These are phyloP conservation scores for Yamadazyma sp. DNA, from an alignment of 805 yeast genomes.

Conservation along the genomic window DNA sequence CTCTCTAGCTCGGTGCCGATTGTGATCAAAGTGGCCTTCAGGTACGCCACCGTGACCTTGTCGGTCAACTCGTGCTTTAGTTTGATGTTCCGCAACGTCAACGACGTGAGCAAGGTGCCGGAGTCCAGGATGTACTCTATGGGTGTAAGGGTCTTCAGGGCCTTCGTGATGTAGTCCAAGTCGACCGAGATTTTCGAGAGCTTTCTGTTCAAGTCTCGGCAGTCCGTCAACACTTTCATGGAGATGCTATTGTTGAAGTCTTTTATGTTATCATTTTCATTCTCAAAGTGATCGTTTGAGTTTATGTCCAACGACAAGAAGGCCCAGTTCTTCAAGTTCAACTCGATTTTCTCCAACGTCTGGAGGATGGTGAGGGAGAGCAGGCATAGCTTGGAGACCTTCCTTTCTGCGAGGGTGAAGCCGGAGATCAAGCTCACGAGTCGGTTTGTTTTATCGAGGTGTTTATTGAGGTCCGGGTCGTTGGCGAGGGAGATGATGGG, in stretches of 20 bases:
- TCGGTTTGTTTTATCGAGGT: constrained; percentile 38
- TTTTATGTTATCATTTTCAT: constrained; percentile 18
- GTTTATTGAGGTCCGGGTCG: constrained; percentile 49
- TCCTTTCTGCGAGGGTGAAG: constrained; percentile 43
- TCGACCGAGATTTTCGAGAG: constrained; percentile 44
- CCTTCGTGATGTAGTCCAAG: constrained; percentile 46
- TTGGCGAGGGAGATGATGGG: constrained; percentile 48
- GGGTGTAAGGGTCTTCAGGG: constrained; percentile 41
- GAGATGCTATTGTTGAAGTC: constrained; percentile 55
- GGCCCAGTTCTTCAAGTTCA: constrained; percentile 53
- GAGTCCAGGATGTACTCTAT: constrained; percentile 52
- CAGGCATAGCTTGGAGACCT: constrained; percentile 49
- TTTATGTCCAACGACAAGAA: constrained; percentile 52
- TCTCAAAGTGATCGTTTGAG: constrained; percentile 39
- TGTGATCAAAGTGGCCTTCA: constrained; percentile 61
- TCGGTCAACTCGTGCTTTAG: constrained; percentile 52
- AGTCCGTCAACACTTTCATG: constrained; percentile 50
- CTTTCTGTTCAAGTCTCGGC: constrained; percentile 47
- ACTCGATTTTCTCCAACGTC: constrained; percentile 49
- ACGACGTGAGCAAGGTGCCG: constrained; percentile 49
- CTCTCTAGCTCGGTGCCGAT: constrained; percentile 63
- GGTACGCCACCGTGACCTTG: constrained; percentile 56
- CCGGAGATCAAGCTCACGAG: constrained; percentile 43
- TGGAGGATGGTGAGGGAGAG: constrained; percentile 47
- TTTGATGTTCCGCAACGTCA: constrained; percentile 45